Evolutionary conservation across 208 protist species (phyloP).

Genomic region (Leishmania aethiopica): DNA sequence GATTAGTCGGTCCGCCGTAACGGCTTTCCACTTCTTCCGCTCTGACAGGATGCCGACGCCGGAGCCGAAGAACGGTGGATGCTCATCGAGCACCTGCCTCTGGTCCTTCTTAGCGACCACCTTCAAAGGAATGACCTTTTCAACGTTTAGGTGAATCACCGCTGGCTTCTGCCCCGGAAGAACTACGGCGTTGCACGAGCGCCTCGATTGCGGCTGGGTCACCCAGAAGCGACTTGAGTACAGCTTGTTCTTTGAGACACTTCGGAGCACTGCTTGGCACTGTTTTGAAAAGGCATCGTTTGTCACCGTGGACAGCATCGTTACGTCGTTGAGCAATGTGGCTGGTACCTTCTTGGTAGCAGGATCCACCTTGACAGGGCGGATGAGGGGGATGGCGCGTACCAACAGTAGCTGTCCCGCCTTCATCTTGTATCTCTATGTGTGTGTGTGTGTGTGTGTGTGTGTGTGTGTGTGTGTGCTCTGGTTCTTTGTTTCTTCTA

Average conservation of each 20-base stretch:
- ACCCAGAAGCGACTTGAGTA: conserved; percentile 82
- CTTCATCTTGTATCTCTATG: conserved; percentile 18
- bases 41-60: conserved; percentile 89
- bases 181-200: conserved; percentile 72
- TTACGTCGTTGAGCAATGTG: conserved; percentile 29
- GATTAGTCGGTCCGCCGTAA: conserved; percentile 74
- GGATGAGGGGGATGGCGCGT: conserved; percentile 14
- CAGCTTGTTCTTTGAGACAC: conserved; percentile 32
- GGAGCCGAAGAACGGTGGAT: conserved; percentile 87
- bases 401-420: background rate
- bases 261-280: conserved; percentile 55
- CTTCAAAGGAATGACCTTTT: conserved; percentile 74
- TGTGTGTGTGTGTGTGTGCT: background rate
- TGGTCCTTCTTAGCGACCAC: conserved; percentile 57
- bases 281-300: conserved; percentile 67
- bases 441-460: background rate
- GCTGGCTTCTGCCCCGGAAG: conserved; percentile 68
- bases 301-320: conserved; percentile 82
- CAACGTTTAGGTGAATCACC: conserved; percentile 75
- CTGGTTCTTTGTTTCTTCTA: background rate
- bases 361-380: background rate
- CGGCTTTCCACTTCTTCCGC: conserved; percentile 80
- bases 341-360: background rate
- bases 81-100: conserved; percentile 78
- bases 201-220: conserved; percentile 75